Conservation (phyloP, 192 early-diverging fungal genomes). For the Coemansia sp. region DNA sequence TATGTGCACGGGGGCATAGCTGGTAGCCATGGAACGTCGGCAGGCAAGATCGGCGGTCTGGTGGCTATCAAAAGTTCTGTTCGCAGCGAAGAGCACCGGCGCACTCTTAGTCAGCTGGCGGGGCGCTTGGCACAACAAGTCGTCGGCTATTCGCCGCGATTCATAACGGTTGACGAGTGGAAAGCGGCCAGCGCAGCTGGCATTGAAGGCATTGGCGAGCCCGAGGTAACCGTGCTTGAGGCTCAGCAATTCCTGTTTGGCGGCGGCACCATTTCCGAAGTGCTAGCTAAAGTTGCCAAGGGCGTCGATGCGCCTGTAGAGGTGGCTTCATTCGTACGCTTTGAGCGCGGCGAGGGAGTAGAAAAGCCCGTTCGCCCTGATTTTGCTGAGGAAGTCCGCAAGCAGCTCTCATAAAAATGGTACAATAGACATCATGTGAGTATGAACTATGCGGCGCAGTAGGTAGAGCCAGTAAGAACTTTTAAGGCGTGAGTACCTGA, state of each 20-base stretch:
- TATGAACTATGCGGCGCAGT: background rate
- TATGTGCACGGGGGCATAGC: constrained; percentile 74
- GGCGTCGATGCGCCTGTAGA: constrained; percentile 55
- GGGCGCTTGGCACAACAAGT: constrained; percentile 83
- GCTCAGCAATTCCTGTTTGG: constrained; percentile 77
- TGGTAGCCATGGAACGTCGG: constrained; percentile 24
- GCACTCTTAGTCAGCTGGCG: constrained; percentile 61
- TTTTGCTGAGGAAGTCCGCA: constrained; percentile 81
- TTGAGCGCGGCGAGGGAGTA: constrained; percentile 85
- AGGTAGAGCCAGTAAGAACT: background rate
- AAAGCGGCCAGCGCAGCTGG: constrained; percentile 35
- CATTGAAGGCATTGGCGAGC: constrained; percentile 19
- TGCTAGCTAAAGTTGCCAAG: constrained; percentile 57
- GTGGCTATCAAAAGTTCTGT: constrained; percentile 59
- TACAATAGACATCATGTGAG: background rate
- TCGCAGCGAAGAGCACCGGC: constrained; percentile 19
- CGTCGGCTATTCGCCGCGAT: constrained; percentile 76
- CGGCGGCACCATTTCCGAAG: constrained; percentile 65
- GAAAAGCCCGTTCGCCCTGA: constrained; percentile 67
- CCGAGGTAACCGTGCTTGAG: constrained; percentile 59
- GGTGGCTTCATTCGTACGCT: constrained; percentile 73
- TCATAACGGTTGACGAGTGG: constrained; percentile 50
- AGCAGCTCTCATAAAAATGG: constrained; percentile 38
- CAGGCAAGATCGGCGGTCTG: constrained; percentile 81
- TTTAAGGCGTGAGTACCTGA: background rate